phyloP scores from a whole-genome alignment of 345 rosid genomes.

The Rhodamnia rubescens region DNA sequence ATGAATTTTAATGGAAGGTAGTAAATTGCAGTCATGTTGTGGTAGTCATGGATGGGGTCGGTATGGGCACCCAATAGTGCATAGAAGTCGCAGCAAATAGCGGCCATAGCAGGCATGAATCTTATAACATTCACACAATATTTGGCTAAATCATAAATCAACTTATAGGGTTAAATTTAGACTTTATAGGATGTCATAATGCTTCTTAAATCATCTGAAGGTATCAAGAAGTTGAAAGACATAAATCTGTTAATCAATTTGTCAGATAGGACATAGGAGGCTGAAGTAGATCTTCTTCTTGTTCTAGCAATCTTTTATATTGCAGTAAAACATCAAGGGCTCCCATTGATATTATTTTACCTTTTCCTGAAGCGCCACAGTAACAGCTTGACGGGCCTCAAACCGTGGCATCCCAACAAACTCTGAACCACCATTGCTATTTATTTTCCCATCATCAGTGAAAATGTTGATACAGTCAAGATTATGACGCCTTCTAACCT shows the following conservation, averaged over 20 bases:
- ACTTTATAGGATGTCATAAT: background rate
- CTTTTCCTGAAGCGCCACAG: slow-evolving; percentile 60
- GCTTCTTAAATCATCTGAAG: background rate
- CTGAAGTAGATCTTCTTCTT: background rate
- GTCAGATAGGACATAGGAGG: background rate
- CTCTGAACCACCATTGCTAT: slow-evolving; percentile 64
- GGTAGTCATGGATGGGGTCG: background rate
- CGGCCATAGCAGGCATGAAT: background rate
- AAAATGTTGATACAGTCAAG: slow-evolving; percentile 76
- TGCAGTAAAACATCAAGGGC: background rate
- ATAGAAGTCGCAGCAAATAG: background rate
- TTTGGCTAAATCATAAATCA: background rate
- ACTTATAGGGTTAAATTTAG: background rate
- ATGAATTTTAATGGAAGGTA: background rate
- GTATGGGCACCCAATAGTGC: background rate
- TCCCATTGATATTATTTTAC: slow-evolving; percentile 12
- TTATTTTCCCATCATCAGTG: slow-evolving; percentile 87
- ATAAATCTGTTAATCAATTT: background rate
- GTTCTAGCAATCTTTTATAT: background rate
- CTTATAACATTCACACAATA: background rate
- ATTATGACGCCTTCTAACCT: slow-evolving; percentile 81
- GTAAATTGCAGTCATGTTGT: background rate
- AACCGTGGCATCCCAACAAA: slow-evolving; percentile 90
- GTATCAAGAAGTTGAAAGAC: background rate
- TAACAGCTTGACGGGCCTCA: slow-evolving; percentile 74